Evolutionary conservation across 345 rosid species (phyloP), one percentile per base, ranked within the genome.

Genomic region (Xanthoceras sorbifolium): DNA sequence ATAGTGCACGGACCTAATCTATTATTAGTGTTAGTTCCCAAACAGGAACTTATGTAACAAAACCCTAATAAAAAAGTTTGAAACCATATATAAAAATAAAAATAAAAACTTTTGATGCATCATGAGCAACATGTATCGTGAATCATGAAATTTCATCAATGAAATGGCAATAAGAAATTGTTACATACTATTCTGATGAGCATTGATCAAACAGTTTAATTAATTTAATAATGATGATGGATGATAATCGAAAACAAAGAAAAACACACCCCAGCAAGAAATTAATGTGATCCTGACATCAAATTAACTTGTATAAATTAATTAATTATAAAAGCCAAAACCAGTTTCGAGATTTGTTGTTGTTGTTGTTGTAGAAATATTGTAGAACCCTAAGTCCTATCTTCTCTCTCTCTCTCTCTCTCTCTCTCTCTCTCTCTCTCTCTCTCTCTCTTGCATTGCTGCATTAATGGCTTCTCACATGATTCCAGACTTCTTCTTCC

Each of bases 391-490:
- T 72, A 82, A 59, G 76, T 61, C 25, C 78, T 34, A 61, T 69
- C 68, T 52, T 73, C 69, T 63, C 69, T 28, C 69, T 44, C 61
- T 77, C 4, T 32, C 36, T 32, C 36, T 76, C 72, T 59, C 66
- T 28, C n/a, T 17, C 55, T 50, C 36, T 32, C 36, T 73, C 69
- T 63, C 69, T 28, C 69, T 44, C 61, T 77, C 4, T 32, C 36
- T 32, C 36, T 76, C 72, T 59, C 66, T 28, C n/a, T 17, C 55
- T 50, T 17, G n/a, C 22, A 50, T 50, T 50, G 55, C 55, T 72
- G 83, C 90, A 87, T 87, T 87, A 71, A 87, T 68, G 84, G 84
- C 59, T 3, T 80, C 14, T 84, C 90, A 84, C 87, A 84, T 81
- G 90, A 84, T 84, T 84, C 85, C 83, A 77, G 59, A 52, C 79